phyloP scores from a whole-genome alignment of 805 yeast genomes.

The Debaryomyces maramus region DNA sequence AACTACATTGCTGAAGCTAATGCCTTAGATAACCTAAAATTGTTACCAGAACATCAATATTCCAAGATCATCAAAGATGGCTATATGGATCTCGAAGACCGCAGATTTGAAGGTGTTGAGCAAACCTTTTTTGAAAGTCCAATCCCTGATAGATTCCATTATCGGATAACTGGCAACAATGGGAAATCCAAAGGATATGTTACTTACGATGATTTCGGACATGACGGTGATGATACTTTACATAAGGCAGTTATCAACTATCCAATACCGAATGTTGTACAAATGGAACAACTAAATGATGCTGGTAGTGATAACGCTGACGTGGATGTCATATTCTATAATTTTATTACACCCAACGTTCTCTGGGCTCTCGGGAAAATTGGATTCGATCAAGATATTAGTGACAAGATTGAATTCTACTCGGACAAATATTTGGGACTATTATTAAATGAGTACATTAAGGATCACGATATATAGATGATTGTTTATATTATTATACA shows the following conservation, averaged over 20 bases:
- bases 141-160: not conserved
- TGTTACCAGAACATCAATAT: conserved; percentile 26
- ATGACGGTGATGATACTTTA: conserved; percentile 80
- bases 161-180: too few species aligned
- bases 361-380: conserved; percentile 31
- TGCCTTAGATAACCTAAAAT: conserved; percentile 12
- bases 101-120: not conserved
- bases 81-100: not conserved
- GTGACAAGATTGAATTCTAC: conserved; percentile 21
- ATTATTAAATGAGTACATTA: conserved; percentile 32
- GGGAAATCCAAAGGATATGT: conserved; percentile 62
- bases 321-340: conserved; percentile 77
- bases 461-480: conserved; percentile 11
- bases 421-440: conserved; percentile 34
- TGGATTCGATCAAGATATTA: conserved; percentile 16
- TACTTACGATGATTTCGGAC: conserved; percentile 82
- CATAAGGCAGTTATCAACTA: conserved; percentile 60
- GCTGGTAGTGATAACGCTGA: conserved; percentile 21
- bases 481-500: conserved; percentile 1
- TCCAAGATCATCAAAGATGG: conserved; percentile 3
- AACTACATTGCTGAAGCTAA: conserved; percentile 38
- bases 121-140: not conserved
- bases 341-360: conserved; percentile 55
- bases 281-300: conserved; percentile 39
- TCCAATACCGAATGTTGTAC: conserved; percentile 79